Evolutionary conservation across 805 yeast species (phyloP), one percentile per base, ranked within the genome.

Genomic region (Metschnikowia proteae): DNA sequence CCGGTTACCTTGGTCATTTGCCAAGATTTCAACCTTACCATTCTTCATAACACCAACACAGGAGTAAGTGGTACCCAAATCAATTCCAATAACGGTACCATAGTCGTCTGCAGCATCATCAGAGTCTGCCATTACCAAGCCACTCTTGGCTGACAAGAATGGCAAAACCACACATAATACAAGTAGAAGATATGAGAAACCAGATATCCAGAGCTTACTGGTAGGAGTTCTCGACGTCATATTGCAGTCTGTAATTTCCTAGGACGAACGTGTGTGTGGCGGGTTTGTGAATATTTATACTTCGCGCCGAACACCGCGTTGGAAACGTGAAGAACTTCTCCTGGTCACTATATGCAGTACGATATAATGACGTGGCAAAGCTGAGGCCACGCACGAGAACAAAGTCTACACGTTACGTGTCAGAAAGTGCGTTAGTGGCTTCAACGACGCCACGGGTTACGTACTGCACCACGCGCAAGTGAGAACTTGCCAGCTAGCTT

Each of bases 1-100:
- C 81, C 97, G 88, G 82, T 90, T 90, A 83, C 97, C 97, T 79
- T 90, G 97, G 73, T 91, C 97, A 70, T 90, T 90, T 64, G 97
- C 96, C 67, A 90, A 87, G 71, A 90, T 91, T 75, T 91, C 97
- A 46, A 91, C 97, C 68, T 87, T 80, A 60, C 92, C 95, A 66
- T 87, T 87, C 63, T 89, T 79, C 79, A 89, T 89, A 67, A 89
- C 95, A 62, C 96, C 97, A 55, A 90, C 97, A 83, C 97, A 90
- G 45, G 96, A 89, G 78, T 89, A 89, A 51, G 96, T 89, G 65
- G 96, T 88, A 75, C 91, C 91, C 72, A 84, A 82, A 82, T 91
- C 98, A 84, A 92, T 92, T 86, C 99, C 99, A 73, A 89, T 87
- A n/a, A 73, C 77, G 30, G 78, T 80, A 50, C 85, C 85, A 53